These are phyloP conservation scores for Cinnamomum micranthum DNA, from an alignment of 164 flowering plant genomes.

Conservation along the genomic window DNA sequence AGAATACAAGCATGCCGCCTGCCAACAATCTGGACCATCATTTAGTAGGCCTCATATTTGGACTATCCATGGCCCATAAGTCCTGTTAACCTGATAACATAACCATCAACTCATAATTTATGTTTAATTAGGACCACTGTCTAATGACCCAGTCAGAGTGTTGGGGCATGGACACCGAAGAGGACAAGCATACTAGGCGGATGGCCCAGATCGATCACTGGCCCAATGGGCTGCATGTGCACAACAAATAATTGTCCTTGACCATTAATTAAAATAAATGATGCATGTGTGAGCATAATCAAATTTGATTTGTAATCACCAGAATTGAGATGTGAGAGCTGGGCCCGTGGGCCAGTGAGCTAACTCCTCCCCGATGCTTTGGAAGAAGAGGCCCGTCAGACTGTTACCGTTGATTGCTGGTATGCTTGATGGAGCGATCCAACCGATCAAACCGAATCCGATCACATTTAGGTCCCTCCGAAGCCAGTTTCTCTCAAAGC, in stretches of 20 bases:
- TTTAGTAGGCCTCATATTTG: not conserved
- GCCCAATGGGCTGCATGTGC: too few species aligned
- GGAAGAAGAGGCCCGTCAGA: conserved; percentile 84
- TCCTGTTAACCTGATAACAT: not conserved
- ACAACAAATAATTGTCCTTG: too few species aligned
- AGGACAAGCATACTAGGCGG: too few species aligned
- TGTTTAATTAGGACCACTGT: too few species aligned
- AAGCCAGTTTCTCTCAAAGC: conserved; percentile 85
- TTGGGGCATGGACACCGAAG: too few species aligned
- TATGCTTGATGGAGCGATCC: conserved; percentile 91
- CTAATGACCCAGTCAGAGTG: too few species aligned
- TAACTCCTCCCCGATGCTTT: conserved; percentile 86
- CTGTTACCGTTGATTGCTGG: conserved; percentile 83
- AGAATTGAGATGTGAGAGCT: conserved; percentile 71
- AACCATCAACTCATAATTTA: too few species aligned
- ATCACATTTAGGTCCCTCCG: conserved; percentile 75
- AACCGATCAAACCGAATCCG: conserved; percentile 94
- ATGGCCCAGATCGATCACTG: too few species aligned
- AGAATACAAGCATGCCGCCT: not conserved
- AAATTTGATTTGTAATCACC: conserved; percentile 35
- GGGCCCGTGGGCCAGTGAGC: conserved; percentile 88
- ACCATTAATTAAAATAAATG: too few species aligned
- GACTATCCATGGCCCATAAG: not conserved
- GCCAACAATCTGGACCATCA: not conserved
- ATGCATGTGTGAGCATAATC: not conserved